Percentiles rank a stretch among this genome's conserved stretches.
Conservation (phyloP, 192 early-diverging fungal genomes). For the Backusella psychrophila region DNA sequence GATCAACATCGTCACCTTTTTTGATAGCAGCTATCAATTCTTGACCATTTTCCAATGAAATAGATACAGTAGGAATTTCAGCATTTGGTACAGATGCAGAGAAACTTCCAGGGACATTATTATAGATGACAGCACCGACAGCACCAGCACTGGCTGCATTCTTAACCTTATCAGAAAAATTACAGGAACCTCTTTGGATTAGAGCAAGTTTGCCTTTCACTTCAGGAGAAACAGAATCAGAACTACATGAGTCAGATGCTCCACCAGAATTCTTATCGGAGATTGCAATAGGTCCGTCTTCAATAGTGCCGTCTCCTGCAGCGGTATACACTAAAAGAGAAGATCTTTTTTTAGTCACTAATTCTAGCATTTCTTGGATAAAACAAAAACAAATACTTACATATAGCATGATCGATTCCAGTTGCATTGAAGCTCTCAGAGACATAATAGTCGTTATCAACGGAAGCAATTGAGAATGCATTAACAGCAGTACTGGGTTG, state of each 20-base stretch:
- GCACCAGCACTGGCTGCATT: conserved; percentile 63
- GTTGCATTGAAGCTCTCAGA: conserved; percentile 17
- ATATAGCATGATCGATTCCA: neutral
- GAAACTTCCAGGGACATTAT: conserved; percentile 32
- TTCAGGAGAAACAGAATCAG: conserved; percentile 32
- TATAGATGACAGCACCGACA: conserved; percentile 62
- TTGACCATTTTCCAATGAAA: neutral
- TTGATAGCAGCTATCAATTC: conserved; percentile 2
- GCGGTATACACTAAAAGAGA: neutral
- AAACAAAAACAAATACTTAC: neutral
- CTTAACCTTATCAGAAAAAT: conserved; percentile 58
- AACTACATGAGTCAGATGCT: conserved; percentile 52
- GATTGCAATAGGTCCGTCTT: conserved; percentile 39
- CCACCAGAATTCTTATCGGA: conserved; percentile 40
- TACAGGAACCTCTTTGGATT: conserved; percentile 68
- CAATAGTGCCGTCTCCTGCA: conserved; percentile 6
- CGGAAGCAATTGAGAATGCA: conserved; percentile 58
- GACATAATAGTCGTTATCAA: conserved; percentile 43
- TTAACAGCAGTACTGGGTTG: conserved; percentile 55
- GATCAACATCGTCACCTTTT: conserved; percentile 21
- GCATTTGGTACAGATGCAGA: conserved; percentile 34
- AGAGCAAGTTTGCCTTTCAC: conserved; percentile 57
- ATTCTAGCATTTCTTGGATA: too few relatives aligned
- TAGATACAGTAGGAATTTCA: conserved; percentile 45
- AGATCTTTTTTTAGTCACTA: neutral